Evolutionary conservation across 768 basidiomycete species (phyloP).

Genomic region (Agrocybe praecox): DNA sequence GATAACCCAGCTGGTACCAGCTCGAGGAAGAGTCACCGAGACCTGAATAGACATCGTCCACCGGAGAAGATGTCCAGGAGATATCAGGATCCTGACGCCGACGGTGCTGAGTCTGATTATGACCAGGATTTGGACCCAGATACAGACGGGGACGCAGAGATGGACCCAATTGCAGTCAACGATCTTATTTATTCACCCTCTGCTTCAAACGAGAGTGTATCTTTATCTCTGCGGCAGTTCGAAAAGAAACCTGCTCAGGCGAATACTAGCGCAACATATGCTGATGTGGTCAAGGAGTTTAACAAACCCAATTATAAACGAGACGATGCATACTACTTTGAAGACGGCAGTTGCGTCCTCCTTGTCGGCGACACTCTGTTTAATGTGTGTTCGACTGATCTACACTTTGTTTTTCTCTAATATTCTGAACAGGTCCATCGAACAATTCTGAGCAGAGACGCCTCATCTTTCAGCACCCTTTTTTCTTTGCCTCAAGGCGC

Average conservation of each 20-base stretch:
- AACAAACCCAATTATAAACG: slow-evolving; percentile 17
- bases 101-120: neutral
- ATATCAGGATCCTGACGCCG: neutral
- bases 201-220: neutral
- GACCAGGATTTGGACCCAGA: neutral
- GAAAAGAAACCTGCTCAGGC: neutral
- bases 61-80: neutral
- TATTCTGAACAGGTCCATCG: slow-evolving; percentile 50
- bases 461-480: slow-evolving; percentile 65
- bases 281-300: neutral
- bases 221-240: neutral
- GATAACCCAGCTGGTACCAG: neutral
- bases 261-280: neutral
- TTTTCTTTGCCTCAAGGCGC: slow-evolving; percentile 68
- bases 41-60: neutral
- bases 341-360: slow-evolving; percentile 70
- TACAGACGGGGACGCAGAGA: neutral
- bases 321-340: slow-evolving; percentile 64
- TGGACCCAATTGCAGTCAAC: neutral
- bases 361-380: slow-evolving; percentile 67
- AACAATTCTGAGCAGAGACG: slow-evolving; percentile 60
- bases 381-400: slow-evolving; percentile 47
- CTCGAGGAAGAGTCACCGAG: neutral
- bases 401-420: neutral
- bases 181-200: neutral